Evolutionary conservation across 2,329 filamentous ascomycete genomes (phyloP).

Genomic region (Colletotrichum euphorbiae): DNA sequence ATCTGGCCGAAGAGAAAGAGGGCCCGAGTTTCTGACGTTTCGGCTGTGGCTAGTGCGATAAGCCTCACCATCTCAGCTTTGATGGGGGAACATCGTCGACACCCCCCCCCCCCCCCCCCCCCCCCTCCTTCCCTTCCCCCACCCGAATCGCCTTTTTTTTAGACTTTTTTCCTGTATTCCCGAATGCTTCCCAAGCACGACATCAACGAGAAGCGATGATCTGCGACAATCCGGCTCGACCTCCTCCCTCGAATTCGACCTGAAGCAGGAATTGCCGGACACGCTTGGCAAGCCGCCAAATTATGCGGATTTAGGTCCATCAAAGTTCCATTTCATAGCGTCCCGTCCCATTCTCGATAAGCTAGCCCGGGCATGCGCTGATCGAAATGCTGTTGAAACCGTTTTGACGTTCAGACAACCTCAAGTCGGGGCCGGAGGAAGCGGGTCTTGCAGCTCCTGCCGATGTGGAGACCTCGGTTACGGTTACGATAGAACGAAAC

Average conservation of each 20-base stretch:
- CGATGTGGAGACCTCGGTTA: slow-evolving; percentile 30
- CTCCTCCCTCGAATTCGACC: neutral
- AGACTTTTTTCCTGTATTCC: neutral
- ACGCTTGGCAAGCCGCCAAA: slow-evolving; percentile 16
- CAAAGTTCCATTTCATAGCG: slow-evolving; percentile 8
- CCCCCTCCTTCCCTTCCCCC: too few species aligned
- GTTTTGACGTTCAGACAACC: slow-evolving; percentile 35
- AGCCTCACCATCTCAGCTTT: slow-evolving; percentile 28
- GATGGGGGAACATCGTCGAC: slow-evolving; percentile 6
- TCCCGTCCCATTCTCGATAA: slow-evolving; percentile 14
- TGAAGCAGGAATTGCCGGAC: slow-evolving; percentile 34
- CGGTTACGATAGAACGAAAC: slow-evolving; percentile 29
- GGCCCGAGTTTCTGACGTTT: slow-evolving; percentile 19
- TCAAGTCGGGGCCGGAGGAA: slow-evolving; percentile 32
- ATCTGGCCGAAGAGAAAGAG: neutral
- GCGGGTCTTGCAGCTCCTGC: slow-evolving; percentile 29
- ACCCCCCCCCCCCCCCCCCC: too few species aligned
- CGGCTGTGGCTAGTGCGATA: slow-evolving; percentile 22
- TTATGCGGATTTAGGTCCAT: neutral
- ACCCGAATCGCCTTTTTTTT: neutral
- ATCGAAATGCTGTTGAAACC: slow-evolving; percentile 29
- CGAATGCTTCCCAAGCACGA: slow-evolving; percentile 3
- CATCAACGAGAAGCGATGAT: slow-evolving; percentile 26
- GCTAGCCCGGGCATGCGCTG: neutral
- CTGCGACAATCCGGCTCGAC: slow-evolving; percentile 32